Percentiles rank a stretch among this genome's conserved stretches.
Evolutionary conservation across 495 filamentous ascomycete species (phyloP).

Genomic region (Xylona heveae): DNA sequence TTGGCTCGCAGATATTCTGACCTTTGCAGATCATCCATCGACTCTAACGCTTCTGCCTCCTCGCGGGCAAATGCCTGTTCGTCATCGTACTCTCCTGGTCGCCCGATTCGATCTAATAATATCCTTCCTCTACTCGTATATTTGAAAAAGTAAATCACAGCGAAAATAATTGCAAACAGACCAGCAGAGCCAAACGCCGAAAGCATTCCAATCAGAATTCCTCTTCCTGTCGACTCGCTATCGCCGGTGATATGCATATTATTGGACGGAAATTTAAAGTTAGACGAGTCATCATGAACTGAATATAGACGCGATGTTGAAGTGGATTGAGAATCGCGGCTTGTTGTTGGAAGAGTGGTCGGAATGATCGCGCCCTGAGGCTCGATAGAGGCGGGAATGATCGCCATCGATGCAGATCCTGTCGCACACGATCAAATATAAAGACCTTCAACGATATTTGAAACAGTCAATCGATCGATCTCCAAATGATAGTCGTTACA

Average conservation of each 20-base stretch:
- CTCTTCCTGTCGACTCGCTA: constrained; percentile 37
- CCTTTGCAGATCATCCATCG: constrained; percentile 83
- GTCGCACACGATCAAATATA: no score
- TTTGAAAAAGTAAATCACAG: constrained; percentile 81
- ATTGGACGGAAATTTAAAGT: no score
- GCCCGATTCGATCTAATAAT: constrained; percentile 76
- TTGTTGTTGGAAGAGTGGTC: no score
- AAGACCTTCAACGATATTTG: no score
- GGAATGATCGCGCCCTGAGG: no score
- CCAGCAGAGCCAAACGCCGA: constrained; percentile 91
- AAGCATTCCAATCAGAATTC: constrained; percentile 83
- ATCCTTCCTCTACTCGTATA: constrained; percentile 81
- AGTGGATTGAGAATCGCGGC: no score
- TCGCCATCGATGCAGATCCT: no score
- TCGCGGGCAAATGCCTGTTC: constrained; percentile 81
- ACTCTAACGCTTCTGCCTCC: constrained; percentile 84
- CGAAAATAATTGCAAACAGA: constrained; percentile 59
- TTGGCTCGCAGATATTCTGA: constrained; percentile 87
- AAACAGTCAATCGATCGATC: no score
- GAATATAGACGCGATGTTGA: no score
- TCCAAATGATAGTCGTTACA: no score
- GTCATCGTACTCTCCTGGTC: constrained; percentile 94
- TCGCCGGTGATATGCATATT: constrained; percentile 8
- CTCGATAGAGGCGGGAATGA: no score
- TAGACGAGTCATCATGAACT: no score